Conservation (phyloP, 2,329 filamentous ascomycete species). For the Nemania serpens region DNA sequence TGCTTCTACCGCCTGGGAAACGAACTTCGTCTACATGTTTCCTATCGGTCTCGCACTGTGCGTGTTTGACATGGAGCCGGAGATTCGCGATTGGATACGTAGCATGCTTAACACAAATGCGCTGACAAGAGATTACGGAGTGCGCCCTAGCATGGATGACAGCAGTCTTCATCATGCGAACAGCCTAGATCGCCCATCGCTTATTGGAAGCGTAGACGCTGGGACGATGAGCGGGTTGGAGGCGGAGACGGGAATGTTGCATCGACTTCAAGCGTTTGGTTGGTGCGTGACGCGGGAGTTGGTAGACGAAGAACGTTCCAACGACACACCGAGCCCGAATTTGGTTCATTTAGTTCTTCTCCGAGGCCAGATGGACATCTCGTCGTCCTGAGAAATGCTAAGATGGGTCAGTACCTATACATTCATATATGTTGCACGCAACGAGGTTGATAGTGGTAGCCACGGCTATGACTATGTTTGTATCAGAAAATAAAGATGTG, state of each 20-base stretch:
- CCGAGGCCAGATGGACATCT: conserved; percentile 1
- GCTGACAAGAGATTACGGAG: conserved; percentile 3
- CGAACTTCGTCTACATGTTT: conserved; percentile 12
- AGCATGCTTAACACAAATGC: conserved; percentile 1
- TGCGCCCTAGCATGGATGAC: background rate
- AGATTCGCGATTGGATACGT: conserved; percentile 2
- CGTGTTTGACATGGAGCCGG: conserved; percentile 6
- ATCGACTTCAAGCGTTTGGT: background rate
- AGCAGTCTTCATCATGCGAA: background rate
- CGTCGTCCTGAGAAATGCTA: background rate
- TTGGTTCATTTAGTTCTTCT: conserved; percentile 4
- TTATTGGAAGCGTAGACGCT: too few species aligned
- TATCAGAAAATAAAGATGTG: background rate
- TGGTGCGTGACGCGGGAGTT: conserved; percentile 4
- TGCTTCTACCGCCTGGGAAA: background rate
- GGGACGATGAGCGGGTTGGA: background rate
- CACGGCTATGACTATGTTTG: background rate
- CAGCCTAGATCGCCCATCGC: background rate
- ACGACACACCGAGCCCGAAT: background rate
- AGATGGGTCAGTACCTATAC: background rate
- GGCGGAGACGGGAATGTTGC: background rate
- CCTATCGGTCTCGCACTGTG: conserved; percentile 7
- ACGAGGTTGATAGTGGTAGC: too few species aligned
- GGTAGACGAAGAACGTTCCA: background rate
- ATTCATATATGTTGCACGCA: background rate